A percentile compares a stretch with the other conserved stretches of the same genome.
Conservation (phyloP, 306 rosid genomes). For the Cucurbita ficifolia region DNA sequence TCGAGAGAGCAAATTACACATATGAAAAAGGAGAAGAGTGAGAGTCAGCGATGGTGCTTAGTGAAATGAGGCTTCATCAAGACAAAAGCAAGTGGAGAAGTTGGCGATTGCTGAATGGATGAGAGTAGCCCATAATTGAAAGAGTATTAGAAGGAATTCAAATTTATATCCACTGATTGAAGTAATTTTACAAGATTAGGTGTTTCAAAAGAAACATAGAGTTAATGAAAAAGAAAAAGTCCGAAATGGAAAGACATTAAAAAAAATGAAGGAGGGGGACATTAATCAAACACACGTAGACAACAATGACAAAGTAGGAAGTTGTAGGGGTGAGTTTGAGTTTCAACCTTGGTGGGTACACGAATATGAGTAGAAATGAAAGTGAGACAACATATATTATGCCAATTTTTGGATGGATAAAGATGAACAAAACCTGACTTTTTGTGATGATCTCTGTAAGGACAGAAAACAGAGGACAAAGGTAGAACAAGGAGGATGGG, state of each 20-base stretch:
- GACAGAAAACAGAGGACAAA: not conserved
- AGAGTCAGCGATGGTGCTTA: not conserved
- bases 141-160: not conserved
- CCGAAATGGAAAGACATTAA: not conserved
- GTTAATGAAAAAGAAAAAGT: not conserved
- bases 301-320: not conserved
- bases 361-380: not conserved
- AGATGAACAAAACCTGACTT: not conserved
- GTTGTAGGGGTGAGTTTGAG: not conserved
- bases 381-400: not conserved
- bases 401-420: not conserved
- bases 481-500: no score
- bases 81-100: not conserved
- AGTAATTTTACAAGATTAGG: not conserved
- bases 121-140: not conserved
- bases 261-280: not conserved
- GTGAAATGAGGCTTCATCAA: not conserved
- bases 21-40: not conserved
- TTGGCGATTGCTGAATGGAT: not conserved
- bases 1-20: no score
- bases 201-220: not conserved
- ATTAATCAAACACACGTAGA: not conserved
- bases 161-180: not conserved
- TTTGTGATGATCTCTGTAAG: not conserved
- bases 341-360: not conserved